Conservation (phyloP, 2,329 filamentous ascomycete genomes). For the Neofusicoccum sp. region DNA sequence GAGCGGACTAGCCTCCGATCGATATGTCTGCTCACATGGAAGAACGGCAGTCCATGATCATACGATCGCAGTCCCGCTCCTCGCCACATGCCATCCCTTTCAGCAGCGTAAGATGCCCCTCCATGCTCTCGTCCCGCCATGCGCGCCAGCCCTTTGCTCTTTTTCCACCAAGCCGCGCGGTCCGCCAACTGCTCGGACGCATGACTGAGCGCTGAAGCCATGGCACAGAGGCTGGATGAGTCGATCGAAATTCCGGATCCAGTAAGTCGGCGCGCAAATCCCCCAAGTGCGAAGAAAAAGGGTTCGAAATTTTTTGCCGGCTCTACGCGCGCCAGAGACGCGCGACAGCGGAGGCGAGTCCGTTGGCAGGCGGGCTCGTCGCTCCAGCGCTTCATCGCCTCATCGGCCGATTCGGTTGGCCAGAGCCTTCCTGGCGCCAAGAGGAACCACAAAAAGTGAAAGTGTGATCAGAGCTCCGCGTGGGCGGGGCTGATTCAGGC, state of each 20-base stretch:
- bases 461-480: background rate
- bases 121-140: too few species aligned
- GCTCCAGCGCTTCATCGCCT: background rate
- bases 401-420: background rate
- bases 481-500: background rate
- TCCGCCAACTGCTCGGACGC: too few species aligned
- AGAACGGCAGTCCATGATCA: background rate
- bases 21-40: background rate
- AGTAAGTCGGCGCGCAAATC: constrained; percentile 15
- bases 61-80: background rate
- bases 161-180: too few species aligned
- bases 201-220: background rate
- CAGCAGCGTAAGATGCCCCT: background rate
- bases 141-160: too few species aligned
- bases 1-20: background rate
- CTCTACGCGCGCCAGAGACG: background rate
- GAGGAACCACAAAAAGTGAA: background rate
- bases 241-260: constrained; percentile 20
- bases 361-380: background rate
- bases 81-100: background rate
- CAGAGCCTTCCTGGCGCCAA: background rate
- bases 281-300: background rate
- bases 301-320: background rate
- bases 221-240: background rate
- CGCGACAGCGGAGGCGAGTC: background rate